Evolutionary conservation across 805 yeast species (phyloP).

Genomic region (Saturnispora mendoncae): DNA sequence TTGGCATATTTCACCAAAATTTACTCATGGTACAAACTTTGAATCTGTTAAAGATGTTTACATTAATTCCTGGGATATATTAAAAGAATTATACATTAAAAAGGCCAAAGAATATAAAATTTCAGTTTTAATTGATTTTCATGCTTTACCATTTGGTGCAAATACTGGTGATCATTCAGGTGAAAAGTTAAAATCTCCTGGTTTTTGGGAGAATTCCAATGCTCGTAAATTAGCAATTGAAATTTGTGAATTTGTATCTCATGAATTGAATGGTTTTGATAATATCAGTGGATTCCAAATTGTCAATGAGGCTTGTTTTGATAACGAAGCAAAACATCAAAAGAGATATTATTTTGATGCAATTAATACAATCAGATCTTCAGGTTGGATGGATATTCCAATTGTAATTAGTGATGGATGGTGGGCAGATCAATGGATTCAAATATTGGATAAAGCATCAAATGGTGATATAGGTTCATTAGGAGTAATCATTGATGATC

Average conservation of each 20-base stretch:
- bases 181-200: conserved; percentile 46
- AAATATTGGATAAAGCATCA: conserved; percentile 46
- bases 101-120: conserved; percentile 56
- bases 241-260: conserved; percentile 50
- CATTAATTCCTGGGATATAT: conserved; percentile 60
- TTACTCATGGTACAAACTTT: conserved; percentile 55
- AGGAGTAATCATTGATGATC: conserved; percentile 75
- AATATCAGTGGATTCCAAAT: conserved; percentile 78
- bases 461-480: conserved; percentile 30
- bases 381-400: conserved; percentile 49
- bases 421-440: conserved; percentile 76
- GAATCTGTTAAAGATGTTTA: conserved; percentile 48
- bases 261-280: conserved; percentile 45
- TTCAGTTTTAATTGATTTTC: conserved; percentile 74
- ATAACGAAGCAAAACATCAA: conserved; percentile 44
- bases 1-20: conserved; percentile 73
- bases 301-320: conserved; percentile 74
- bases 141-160: conserved; percentile 90
- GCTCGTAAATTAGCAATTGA: conserved; percentile 39
- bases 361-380: conserved; percentile 44
- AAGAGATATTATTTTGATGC: conserved; percentile 60
- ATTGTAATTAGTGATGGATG: conserved; percentile 87
- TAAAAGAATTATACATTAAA: conserved; percentile 41
- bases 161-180: conserved; percentile 84
- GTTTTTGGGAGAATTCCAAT: conserved; percentile 48